A percentile compares a stretch with the other conserved stretches of the same genome.
Evolutionary conservation across 352 stramenopile genomes (phyloP).

Genomic region (Phytophthora capsici): DNA sequence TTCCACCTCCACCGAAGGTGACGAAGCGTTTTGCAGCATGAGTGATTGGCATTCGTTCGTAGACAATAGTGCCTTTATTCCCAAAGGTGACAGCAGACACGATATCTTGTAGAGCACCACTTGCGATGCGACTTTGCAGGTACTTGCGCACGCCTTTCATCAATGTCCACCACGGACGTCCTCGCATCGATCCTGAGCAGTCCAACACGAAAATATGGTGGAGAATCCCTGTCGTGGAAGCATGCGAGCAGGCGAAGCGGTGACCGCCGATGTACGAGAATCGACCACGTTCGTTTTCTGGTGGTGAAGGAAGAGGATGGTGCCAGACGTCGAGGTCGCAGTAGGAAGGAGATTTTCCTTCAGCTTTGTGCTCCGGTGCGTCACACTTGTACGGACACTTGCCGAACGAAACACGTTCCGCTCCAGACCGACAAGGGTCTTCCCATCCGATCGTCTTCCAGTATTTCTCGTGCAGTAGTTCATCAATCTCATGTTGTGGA

Average conservation of each 20-base stretch:
- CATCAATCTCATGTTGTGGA: conserved; percentile 39
- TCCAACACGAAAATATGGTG: conserved; percentile 63
- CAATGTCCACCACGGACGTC: conserved; percentile 35
- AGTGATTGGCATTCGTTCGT: conserved; percentile 25
- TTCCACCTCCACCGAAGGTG: conserved; percentile 37
- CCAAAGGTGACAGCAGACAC: conserved; percentile 56
- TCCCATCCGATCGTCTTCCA: conserved; percentile 62
- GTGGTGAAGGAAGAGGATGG: neutral
- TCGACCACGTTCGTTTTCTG: neutral
- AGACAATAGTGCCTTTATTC: conserved; percentile 31
- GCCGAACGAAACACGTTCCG: conserved; percentile 35
- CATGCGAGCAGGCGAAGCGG: conserved; percentile 46
- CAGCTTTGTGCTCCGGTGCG: conserved; percentile 35
- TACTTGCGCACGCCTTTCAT: conserved; percentile 34
- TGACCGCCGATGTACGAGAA: conserved; percentile 41
- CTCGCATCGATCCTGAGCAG: conserved; percentile 55
- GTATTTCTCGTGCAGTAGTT: conserved; percentile 53
- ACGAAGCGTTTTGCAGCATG: conserved; percentile 4
- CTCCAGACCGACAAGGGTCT: conserved; percentile 43
- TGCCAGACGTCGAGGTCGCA: conserved; percentile 49
- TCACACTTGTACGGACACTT: conserved; percentile 49
- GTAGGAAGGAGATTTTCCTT: conserved; percentile 27
- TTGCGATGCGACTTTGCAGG: conserved; percentile 36
- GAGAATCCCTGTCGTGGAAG: conserved; percentile 11
- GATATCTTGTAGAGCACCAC: conserved; percentile 33